These are phyloP conservation scores for Panicum miliaceum DNA, from an alignment of 176 grass and related monocot genomes.

Conservation along the genomic window DNA sequence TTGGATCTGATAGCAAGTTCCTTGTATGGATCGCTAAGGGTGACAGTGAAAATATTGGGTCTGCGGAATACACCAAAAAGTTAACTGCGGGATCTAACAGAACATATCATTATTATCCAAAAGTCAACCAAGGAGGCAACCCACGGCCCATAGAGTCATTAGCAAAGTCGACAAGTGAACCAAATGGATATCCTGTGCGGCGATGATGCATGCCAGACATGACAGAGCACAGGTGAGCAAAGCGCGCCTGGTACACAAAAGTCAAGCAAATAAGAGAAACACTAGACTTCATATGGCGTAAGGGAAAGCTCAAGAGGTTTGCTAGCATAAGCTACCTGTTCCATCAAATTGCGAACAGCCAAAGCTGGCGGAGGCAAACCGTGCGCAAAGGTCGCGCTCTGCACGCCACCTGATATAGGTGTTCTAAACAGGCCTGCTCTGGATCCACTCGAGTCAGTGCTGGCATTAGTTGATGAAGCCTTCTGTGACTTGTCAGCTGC, in stretches of 20 bases:
- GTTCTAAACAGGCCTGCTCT: conserved; percentile 95
- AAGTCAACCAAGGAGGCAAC: conserved; percentile 36
- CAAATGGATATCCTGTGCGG: conserved; percentile 90
- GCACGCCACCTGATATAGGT: conserved; percentile 95
- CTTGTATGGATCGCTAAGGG: conserved; percentile 95
- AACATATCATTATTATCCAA: neutral
- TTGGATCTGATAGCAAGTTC: conserved; percentile 90
- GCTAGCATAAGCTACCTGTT: conserved; percentile 61
- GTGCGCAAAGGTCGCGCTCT: conserved; percentile 90
- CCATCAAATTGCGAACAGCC: conserved; percentile 96
- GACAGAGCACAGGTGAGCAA: conserved; percentile 92
- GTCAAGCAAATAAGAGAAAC: neutral
- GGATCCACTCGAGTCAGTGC: conserved; percentile 57
- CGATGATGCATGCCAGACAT: conserved; percentile 99
- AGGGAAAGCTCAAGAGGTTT: neutral
- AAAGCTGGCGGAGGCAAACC: conserved; percentile 92
- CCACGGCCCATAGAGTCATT: conserved; percentile 92
- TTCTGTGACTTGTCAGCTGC: conserved; percentile 28
- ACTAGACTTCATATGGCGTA: neutral
- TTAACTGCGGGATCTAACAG: neutral
- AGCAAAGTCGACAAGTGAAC: conserved; percentile 96
- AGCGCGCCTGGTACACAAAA: conserved; percentile 61
- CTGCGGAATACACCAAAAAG: conserved; percentile 45
- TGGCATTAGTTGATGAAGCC: neutral
- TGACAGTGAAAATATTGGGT: conserved; percentile 95